These are phyloP conservation scores for Coriolopsis trogii DNA, from an alignment of 1,284 basidiomycete genomes.

Conservation along the genomic window DNA sequence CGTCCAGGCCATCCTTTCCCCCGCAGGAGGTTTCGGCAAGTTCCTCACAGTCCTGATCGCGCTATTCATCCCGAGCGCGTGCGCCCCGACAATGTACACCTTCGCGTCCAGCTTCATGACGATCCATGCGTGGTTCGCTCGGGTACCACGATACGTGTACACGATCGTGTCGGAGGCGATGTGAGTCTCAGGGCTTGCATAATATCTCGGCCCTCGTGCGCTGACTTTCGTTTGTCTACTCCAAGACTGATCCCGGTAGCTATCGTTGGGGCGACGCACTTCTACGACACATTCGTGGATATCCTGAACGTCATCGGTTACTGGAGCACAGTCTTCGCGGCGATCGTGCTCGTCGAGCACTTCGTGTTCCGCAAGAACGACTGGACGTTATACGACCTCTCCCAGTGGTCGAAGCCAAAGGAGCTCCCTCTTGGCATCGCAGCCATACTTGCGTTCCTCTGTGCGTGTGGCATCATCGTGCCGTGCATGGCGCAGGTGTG, in stretches of 20 bases:
- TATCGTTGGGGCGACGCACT: slow-evolving; percentile 59
- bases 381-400: slow-evolving; percentile 39
- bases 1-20: slow-evolving; percentile 45
- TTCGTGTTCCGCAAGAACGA: slow-evolving; percentile 50
- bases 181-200: slow-evolving; percentile 33
- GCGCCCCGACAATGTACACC: slow-evolving; percentile 80
- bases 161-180: slow-evolving; percentile 74
- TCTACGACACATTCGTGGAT: slow-evolving; percentile 60
- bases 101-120: slow-evolving; percentile 78
- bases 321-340: slow-evolving; percentile 57
- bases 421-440: slow-evolving; percentile 50
- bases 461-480: slow-evolving; percentile 53
- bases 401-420: slow-evolving; percentile 42
- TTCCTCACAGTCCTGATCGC: slow-evolving; percentile 63
- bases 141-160: slow-evolving; percentile 75
- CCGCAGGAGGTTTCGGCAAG: slow-evolving; percentile 55
- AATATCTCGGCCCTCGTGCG: too few relatives aligned
- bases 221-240: slow-evolving; percentile 5
- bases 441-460: slow-evolving; percentile 51
- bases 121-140: slow-evolving; percentile 53
- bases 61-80: slow-evolving; percentile 54
- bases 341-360: slow-evolving; percentile 60
- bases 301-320: slow-evolving; percentile 63
- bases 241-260: slow-evolving; percentile 59
- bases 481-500: slow-evolving; percentile 65